Base-by-base conservation (phyloP, 148 eudicot genomes). In the Arbutus unedo region DNA sequence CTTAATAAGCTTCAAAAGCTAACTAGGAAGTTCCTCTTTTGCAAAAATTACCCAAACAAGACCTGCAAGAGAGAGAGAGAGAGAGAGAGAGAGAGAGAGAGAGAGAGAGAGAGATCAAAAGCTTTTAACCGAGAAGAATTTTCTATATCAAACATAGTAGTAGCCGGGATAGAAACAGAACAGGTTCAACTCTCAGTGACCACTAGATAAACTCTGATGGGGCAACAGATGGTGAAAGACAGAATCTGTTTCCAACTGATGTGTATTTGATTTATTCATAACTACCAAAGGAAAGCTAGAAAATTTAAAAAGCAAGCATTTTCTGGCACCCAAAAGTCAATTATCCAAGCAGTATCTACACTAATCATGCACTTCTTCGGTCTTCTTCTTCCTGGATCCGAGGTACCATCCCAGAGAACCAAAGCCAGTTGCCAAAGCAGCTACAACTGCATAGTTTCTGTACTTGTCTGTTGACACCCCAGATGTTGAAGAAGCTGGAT, bases 321-420 rank as follows among this genome's bases (percentile, higher is more conserved):
- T 15, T 41, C 59, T 3, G 67, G 15, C 66, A 8, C 67, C 49
- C 57, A 23, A 21, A 21, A 10, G 43, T 8, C 75, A n/a, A 75
- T 43, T 43, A 49, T 25, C 60, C 56, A 5, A 59, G 66, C 66
- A 59, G 23, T 59, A 7, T 60, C 66, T 6, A 64, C 59, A 71
- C 89, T 87, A 94, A 25, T 93, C 94, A 25, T 91, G 98, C 8
- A 92, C 93, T 89, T 94, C 98, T 83, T 91, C 98, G 0, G 94
- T 50, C 89, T 93, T 90, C 87, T 88, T 93, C 48, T 89, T 84
- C 47, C 78, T 84, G 14, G 95, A 86, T 41, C 77, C 78, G 84
- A 82, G 51, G 85, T 89, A 96, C 99, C 98, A 96, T 14, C 97
- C 98, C 11, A 81, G 45, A 64, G 91, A 97, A 88, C 90, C 91